Evolutionary conservation across 306 rosid species (phyloP).

Genomic region (Purshia tridentata): DNA sequence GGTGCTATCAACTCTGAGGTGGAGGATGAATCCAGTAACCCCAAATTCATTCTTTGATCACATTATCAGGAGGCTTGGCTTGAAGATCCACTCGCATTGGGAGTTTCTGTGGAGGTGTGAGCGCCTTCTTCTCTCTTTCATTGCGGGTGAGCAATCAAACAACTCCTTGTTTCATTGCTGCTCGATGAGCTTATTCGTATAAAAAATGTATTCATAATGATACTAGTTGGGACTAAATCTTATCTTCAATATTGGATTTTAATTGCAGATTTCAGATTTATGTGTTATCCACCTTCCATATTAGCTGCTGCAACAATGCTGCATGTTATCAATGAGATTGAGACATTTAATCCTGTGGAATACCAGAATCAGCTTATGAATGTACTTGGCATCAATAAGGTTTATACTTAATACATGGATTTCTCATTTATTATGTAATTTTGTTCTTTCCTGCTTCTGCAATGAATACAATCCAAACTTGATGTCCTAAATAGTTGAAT

Average conservation of each 20-base stretch:
- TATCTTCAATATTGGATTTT: constrained; percentile 7
- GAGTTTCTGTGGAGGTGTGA: constrained; percentile 71
- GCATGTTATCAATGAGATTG: constrained; percentile 69
- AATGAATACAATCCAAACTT: constrained; percentile 5
- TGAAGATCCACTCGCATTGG: constrained; percentile 70
- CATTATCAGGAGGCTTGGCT: constrained; percentile 71
- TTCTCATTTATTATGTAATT: neutral
- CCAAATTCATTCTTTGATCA: constrained; percentile 86
- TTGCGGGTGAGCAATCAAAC: constrained; percentile 47
- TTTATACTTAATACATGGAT: constrained; percentile 31
- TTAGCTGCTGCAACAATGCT: constrained; percentile 86
- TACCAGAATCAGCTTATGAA: constrained; percentile 68
- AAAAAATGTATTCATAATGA: neutral
- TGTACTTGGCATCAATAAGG: constrained; percentile 75
- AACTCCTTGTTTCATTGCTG: neutral
- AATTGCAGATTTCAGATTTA: constrained; percentile 59
- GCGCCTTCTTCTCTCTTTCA: constrained; percentile 61
- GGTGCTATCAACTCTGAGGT: constrained; percentile 75
- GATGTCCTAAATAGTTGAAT: constrained; percentile 12
- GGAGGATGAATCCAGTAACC: constrained; percentile 95
- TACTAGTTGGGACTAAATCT: constrained; percentile 2
- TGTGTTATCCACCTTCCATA: constrained; percentile 67
- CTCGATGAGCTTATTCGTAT: neutral
- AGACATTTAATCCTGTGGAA: constrained; percentile 50
- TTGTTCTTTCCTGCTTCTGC: constrained; percentile 14